Evolutionary conservation across 75 land plant genomes (phyloP).

Genomic region (Sequoia sempervirens): DNA sequence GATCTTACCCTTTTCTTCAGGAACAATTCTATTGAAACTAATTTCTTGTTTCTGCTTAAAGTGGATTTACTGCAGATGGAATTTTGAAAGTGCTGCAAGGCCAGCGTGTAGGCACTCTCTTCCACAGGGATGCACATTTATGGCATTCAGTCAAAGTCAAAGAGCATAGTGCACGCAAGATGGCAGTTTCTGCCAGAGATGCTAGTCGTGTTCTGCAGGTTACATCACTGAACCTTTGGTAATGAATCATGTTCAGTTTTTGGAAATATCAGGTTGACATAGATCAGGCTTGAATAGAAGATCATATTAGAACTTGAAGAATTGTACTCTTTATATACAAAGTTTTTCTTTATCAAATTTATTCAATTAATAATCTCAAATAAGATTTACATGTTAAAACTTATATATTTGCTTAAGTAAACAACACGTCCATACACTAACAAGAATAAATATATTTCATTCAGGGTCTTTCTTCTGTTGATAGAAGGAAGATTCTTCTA

Average conservation of each 20-base stretch:
- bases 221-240: not conserved
- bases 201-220: slow-evolving; percentile 87
- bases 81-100: slow-evolving; percentile 77
- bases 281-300: not conserved
- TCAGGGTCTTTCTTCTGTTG: slow-evolving; percentile 67
- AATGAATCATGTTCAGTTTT: not conserved
- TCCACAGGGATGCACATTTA: slow-evolving; percentile 73
- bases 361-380: not conserved
- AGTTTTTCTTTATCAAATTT: not conserved
- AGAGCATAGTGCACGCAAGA: slow-evolving; percentile 65
- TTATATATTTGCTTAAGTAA: not conserved
- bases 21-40: not conserved
- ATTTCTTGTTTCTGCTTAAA: slow-evolving; percentile 24
- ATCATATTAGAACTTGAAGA: not conserved
- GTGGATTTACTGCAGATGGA: slow-evolving; percentile 78
- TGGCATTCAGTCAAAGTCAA: slow-evolving; percentile 47
- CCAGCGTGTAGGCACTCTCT: slow-evolving; percentile 82
- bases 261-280: not conserved
- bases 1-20: not conserved
- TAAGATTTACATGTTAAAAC: not conserved
- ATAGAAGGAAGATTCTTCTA: slow-evolving; percentile 60
- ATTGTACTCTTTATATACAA: not conserved
- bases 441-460: not conserved
- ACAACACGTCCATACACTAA: not conserved
- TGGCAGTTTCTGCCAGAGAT: slow-evolving; percentile 94